These are phyloP conservation scores for Apiospora koreana DNA, from an alignment of 2,329 filamentous ascomycete genomes.

Conservation along the genomic window DNA sequence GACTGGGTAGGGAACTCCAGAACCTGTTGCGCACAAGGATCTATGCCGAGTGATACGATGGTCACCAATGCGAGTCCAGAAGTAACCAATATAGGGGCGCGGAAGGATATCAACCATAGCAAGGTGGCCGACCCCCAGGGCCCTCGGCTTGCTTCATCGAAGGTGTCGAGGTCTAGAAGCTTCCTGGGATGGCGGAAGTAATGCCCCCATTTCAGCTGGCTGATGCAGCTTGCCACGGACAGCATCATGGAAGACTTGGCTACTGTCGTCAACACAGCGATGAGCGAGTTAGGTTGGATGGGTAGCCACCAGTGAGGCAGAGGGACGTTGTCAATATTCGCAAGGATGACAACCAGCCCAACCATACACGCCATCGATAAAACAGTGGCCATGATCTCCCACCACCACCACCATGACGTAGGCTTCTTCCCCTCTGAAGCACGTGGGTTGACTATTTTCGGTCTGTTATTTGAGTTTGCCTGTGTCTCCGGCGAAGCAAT, in stretches of 20 bases:
- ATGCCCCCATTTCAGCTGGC: conserved; percentile 26
- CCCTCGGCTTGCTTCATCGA: conserved; percentile 26
- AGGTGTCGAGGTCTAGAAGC: conserved; percentile 22
- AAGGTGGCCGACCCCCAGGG: conserved; percentile 21
- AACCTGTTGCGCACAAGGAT: conserved; percentile 23
- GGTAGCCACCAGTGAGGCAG: conserved; percentile 21
- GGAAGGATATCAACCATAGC: neutral
- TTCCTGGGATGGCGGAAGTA: conserved; percentile 6
- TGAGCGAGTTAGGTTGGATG: conserved; percentile 30
- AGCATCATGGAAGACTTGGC: conserved; percentile 24
- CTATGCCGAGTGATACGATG: conserved; percentile 22
- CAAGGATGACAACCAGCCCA: conserved; percentile 17
- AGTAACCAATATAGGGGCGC: neutral
- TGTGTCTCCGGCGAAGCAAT: no score
- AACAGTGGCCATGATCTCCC: neutral
- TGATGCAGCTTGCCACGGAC: conserved; percentile 21
- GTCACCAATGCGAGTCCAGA: conserved; percentile 19
- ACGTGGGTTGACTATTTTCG: neutral
- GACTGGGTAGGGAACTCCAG: conserved; percentile 17
- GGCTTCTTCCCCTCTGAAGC: neutral
- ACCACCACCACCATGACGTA: neutral
- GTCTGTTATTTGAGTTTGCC: no score
- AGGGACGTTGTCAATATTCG: conserved; percentile 15
- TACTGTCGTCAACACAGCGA: conserved; percentile 24
- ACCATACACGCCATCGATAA: conserved; percentile 19